Percentiles rank a stretch among this genome's conserved stretches.
Evolutionary conservation across 371 early-diverging fungal species (phyloP).

Genomic region (Capniomyces stellatus): DNA sequence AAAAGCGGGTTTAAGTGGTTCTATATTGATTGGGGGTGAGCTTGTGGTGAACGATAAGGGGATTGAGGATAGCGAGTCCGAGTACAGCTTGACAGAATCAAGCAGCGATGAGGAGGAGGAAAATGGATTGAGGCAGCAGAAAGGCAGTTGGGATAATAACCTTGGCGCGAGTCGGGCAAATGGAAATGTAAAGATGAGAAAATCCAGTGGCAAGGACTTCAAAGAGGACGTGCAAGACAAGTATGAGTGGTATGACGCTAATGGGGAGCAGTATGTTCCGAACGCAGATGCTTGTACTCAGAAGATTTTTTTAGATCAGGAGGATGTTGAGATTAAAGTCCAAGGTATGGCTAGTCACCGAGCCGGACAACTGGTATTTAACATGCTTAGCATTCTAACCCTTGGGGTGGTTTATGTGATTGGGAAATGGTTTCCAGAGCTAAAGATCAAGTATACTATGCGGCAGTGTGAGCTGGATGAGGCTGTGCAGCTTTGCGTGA

Average conservation of each 20-base stretch:
- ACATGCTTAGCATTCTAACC: slow-evolving; percentile 39
- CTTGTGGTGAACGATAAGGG: too few relatives aligned
- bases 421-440: slow-evolving; percentile 66
- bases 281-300: slow-evolving; percentile 17
- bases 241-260: not conserved
- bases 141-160: too few relatives aligned
- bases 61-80: too few relatives aligned
- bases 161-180: too few relatives aligned
- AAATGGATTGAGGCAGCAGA: too few relatives aligned
- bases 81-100: too few relatives aligned
- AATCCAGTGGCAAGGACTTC: too few relatives aligned
- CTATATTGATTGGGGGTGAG: too few relatives aligned
- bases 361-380: slow-evolving; percentile 31
- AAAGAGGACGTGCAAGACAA: too few relatives aligned
- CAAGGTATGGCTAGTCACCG: slow-evolving; percentile 39
- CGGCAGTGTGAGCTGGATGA: slow-evolving; percentile 32
- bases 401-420: slow-evolving; percentile 53
- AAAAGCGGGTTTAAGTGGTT: too few relatives aligned
- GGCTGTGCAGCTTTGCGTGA: slow-evolving; percentile 49
- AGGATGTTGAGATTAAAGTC: slow-evolving; percentile 31
- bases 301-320: slow-evolving; percentile 20
- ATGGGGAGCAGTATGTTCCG: slow-evolving; percentile 5
- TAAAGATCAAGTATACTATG: slow-evolving; percentile 49
- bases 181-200: too few relatives aligned
- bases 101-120: too few relatives aligned